A percentile compares a stretch with the other conserved stretches of the same genome.
These are phyloP conservation scores for Teunomyces tritomae DNA, from an alignment of 805 yeast genomes.

Conservation along the genomic window DNA sequence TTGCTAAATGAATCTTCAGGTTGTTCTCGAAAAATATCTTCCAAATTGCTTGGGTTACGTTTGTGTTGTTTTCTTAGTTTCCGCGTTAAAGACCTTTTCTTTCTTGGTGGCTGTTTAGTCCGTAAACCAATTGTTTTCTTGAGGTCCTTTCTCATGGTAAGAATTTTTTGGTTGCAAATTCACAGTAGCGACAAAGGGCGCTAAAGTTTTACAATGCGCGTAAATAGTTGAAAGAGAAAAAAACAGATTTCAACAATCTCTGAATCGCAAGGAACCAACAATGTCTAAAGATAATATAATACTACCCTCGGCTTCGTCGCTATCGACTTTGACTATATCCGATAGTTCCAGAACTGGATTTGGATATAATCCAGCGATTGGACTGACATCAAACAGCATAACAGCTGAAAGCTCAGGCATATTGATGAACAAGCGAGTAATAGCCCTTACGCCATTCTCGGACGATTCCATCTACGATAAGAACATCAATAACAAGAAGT, in stretches of 20 bases:
- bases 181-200: not conserved
- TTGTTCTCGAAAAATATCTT: not conserved
- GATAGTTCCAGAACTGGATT: slow-evolving; percentile 31
- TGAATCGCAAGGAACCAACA: not conserved
- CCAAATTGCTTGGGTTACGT: not conserved
- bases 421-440: slow-evolving; percentile 30
- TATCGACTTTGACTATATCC: slow-evolving; percentile 26
- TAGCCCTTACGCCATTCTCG: slow-evolving; percentile 33
- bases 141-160: not conserved
- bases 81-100: not conserved
- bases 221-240: not conserved
- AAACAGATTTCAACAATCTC: not conserved
- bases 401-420: slow-evolving; percentile 36
- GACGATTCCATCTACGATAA: slow-evolving; percentile 60
- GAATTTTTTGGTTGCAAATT: slow-evolving; percentile 2
- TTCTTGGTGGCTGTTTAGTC: not conserved
- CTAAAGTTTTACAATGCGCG: not conserved
- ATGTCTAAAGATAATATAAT: slow-evolving; percentile 26
- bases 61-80: not conserved
- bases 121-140: not conserved
- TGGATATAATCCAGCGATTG: slow-evolving; percentile 45
- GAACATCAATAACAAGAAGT: slow-evolving; percentile 57
- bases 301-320: slow-evolving; percentile 28
- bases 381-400: slow-evolving; percentile 39
- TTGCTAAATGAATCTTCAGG: not conserved